These are phyloP conservation scores for Heritiera fomes DNA, from an alignment of 345 rosid species.

Conservation along the genomic window DNA sequence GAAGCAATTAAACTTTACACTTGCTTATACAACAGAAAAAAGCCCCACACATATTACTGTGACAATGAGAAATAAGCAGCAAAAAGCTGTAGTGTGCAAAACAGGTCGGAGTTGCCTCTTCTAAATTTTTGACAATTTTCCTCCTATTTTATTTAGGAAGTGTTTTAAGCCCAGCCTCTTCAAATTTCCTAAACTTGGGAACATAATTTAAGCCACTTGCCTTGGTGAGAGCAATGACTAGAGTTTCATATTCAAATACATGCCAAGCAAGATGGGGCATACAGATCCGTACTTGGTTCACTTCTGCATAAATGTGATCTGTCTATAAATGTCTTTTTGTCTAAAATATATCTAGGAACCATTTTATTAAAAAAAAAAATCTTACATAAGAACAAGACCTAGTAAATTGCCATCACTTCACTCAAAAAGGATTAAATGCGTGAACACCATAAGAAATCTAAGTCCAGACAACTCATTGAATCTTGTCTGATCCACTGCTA, in stretches of 20 bases:
- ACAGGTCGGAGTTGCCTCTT: not conserved
- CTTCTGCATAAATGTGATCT: not conserved
- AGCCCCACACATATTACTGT: slow-evolving; percentile 3
- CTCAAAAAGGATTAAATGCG: not conserved
- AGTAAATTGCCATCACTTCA: slow-evolving; percentile 6
- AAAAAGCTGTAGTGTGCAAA: too few relatives aligned
- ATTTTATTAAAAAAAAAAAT: not conserved
- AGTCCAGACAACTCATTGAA: slow-evolving; percentile 9
- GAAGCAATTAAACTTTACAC: not conserved
- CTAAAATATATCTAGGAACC: not conserved
- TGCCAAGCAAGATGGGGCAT: not conserved
- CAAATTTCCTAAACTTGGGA: not conserved
- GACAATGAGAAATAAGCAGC: not conserved
- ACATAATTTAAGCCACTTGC: not conserved
- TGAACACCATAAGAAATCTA: not conserved
- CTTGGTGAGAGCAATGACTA: not conserved
- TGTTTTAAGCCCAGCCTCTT: not conserved
- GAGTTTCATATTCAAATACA: not conserved
- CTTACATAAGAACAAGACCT: not conserved
- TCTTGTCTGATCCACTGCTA: not conserved
- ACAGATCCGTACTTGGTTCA: not conserved
- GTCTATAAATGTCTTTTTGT: too few relatives aligned
- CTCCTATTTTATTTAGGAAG: not conserved
- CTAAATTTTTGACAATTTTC: not conserved
- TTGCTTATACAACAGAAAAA: not conserved